A percentile compares a stretch with the other conserved stretches of the same genome.
Evolutionary conservation across 306 rosid species (phyloP).

Genomic region (Morella rubra): DNA sequence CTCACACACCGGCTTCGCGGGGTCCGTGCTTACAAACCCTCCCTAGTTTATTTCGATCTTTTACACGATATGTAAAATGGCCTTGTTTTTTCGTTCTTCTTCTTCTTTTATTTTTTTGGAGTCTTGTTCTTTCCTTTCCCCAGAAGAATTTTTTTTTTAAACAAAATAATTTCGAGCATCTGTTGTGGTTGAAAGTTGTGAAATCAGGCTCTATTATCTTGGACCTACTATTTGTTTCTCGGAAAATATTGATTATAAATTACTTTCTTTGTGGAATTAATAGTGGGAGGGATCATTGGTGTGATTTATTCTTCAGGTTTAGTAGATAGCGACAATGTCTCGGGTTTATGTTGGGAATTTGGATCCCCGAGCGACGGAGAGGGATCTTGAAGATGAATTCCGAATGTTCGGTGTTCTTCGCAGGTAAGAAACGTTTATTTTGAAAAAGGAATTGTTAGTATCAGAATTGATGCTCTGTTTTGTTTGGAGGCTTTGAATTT

Average conservation of each 20-base stretch:
- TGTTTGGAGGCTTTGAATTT: background rate
- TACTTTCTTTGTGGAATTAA: background rate
- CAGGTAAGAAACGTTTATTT: slow-evolving; percentile 41
- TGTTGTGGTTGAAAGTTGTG: background rate
- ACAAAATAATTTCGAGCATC: background rate
- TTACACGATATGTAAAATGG: background rate
- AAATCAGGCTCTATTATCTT: background rate
- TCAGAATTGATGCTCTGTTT: background rate
- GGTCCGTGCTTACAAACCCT: background rate
- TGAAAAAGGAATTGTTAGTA: background rate
- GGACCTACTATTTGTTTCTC: background rate
- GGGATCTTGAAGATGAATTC: slow-evolving; percentile 93
- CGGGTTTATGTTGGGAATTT: slow-evolving; percentile 87
- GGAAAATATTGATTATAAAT: background rate
- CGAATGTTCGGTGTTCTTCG: slow-evolving; percentile 86
- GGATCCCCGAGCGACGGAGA: slow-evolving; percentile 87
- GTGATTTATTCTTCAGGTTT: slow-evolving; percentile 22
- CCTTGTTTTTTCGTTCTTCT: background rate
- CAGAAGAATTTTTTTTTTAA: too few relatives aligned
- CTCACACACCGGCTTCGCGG: background rate
- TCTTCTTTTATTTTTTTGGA: too few relatives aligned
- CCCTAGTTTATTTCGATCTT: background rate
- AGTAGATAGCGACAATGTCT: slow-evolving; percentile 50
- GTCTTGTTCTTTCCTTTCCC: background rate
- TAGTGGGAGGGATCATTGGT: background rate